phyloP scores from a whole-genome alignment of 345 rosid genomes.

The Gossypium bickii region DNA sequence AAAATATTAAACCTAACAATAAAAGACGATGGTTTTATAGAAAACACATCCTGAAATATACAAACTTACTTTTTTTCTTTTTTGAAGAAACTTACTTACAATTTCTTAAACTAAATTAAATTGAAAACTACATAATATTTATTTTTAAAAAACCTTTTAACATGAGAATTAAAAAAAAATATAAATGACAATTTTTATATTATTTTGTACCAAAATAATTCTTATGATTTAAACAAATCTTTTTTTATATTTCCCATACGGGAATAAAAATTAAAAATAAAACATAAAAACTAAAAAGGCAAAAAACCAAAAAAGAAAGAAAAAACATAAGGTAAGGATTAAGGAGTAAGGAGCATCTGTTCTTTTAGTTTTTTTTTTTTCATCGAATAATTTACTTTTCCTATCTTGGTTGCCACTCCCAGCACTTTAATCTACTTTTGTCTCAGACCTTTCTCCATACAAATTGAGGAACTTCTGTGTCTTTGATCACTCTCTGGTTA shows the following conservation, averaged over 20 bases:
- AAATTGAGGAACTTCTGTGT: conserved; percentile 9
- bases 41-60: too few relatives aligned
- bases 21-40: too few relatives aligned
- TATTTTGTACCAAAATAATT: background rate
- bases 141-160: background rate
- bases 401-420: conserved; percentile 9
- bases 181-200: too few relatives aligned
- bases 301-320: background rate
- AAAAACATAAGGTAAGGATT: conserved; percentile 20
- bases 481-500: conserved; percentile 4
- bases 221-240: background rate
- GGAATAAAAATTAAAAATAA: background rate
- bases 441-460: conserved; percentile 1
- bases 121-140: background rate
- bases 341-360: conserved; percentile 23
- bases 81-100: too few relatives aligned
- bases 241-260: background rate
- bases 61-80: too few relatives aligned
- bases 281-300: background rate
- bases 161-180: too few relatives aligned
- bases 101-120: background rate
- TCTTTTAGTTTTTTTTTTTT: background rate
- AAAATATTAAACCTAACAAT: background rate
- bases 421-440: background rate
- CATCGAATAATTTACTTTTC: conserved; percentile 25